Base-by-base conservation (phyloP, 148 eudicot species). In the Suaeda aralocaspica region DNA sequence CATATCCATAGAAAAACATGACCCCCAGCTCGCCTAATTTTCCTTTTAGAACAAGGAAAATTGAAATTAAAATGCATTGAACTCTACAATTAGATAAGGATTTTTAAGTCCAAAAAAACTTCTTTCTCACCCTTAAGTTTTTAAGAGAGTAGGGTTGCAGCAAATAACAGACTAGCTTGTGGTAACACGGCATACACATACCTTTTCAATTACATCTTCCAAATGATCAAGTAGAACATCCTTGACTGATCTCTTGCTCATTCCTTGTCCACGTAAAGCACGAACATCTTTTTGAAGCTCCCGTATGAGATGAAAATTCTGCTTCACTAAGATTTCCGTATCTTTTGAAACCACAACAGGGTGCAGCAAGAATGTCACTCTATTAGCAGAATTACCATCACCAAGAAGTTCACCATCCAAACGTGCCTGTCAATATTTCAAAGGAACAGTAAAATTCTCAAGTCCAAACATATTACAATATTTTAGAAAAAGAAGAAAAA, bases 351-450 rank as follows among this genome's bases (percentile, higher is more conserved):
- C 76, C 29, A 88, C 79, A 48, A 53, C 30, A 25, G 87, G 88
- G 62, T 83, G 86, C 67, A 85, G 42, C 69, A 67, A 68, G 72
- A 75, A 68, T n/a, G 75, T 71, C 68, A 71, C 74, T 36, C 72
- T 77, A 61, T 81, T 63, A 30, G 68, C 68, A 65, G 66, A 61
- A 74, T 86, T 73, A 50, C 73, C 68, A 60, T 70, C 61, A 30
- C 92, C 94, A 67, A 95, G 83, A 71, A 95, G 92, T 72, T 81
- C 75, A 64, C 50, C 31, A 82, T 89, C 96, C 83, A 95, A 81
- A 22, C 52, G 46, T 50, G 78, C 87, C 99, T 95, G 87, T 56
- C 9, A 64, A 65, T 60, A 33, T 51, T 36, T 13, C 62, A 8
- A 72, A 25, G 6, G 33, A 45, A 29, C 26, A 33, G 13, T 36